These are phyloP conservation scores for Phytophthora cryptogea DNA, from an alignment of 352 stramenopile genomes.

Conservation along the genomic window DNA sequence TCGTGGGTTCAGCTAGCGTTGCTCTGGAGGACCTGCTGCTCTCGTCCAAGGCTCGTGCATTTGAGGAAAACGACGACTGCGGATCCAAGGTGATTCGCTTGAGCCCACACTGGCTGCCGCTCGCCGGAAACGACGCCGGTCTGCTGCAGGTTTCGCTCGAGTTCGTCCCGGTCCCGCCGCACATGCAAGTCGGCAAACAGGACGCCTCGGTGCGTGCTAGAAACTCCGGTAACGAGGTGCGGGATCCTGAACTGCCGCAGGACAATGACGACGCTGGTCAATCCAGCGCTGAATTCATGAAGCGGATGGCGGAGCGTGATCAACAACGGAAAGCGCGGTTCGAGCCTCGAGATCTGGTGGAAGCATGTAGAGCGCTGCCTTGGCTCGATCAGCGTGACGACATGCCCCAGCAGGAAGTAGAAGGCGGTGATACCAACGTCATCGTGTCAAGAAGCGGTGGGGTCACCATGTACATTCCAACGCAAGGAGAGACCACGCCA, in stretches of 20 bases:
- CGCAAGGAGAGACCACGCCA: conserved; percentile 20
- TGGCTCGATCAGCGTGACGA: conserved; percentile 36
- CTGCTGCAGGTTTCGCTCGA: conserved; percentile 57
- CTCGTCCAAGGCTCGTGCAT: conserved; percentile 23
- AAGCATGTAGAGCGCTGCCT: conserved; percentile 15
- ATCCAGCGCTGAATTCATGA: conserved; percentile 14
- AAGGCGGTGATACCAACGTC: conserved; percentile 26
- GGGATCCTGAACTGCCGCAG: conserved; percentile 11
- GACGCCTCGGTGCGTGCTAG: background rate
- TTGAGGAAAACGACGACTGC: conserved; percentile 27
- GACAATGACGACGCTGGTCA: conserved; percentile 20
- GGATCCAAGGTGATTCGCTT: conserved; percentile 15
- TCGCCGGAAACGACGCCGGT: conserved; percentile 45
- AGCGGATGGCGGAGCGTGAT: conserved; percentile 12
- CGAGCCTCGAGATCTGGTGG: conserved; percentile 28
- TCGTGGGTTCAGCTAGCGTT: conserved; percentile 47
- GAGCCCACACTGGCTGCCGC: conserved; percentile 48
- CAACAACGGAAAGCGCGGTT: conserved; percentile 29
- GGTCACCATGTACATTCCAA: conserved; percentile 62
- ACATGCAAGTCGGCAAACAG: conserved; percentile 7
- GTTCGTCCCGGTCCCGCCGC: conserved; percentile 36
- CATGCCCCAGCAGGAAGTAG: conserved; percentile 3
- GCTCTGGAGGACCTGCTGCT: conserved; percentile 37
- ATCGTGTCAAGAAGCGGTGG: conserved; percentile 45
- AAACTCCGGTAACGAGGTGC: conserved; percentile 8